Evolutionary conservation across 202 grass and related monocot genomes (phyloP).

Genomic region (Bolboschoenoplectus hybrid): DNA sequence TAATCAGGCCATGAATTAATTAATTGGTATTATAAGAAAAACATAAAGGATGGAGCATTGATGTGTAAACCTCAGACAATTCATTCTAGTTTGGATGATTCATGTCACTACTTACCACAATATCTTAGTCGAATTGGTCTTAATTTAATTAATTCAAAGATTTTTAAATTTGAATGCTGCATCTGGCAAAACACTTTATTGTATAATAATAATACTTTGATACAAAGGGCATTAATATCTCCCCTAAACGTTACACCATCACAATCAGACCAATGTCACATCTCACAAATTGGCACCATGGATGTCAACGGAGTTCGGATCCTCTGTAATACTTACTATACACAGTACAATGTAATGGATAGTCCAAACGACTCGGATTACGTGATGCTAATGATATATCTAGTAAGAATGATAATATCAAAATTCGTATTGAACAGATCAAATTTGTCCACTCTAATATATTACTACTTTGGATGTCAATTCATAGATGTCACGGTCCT

Average conservation of each 20-base stretch:
- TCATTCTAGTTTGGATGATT: neutral
- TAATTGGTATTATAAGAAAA: neutral
- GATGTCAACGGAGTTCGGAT: neutral
- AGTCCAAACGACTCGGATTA: too few relatives aligned
- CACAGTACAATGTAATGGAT: too few relatives aligned
- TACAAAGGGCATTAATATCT: neutral
- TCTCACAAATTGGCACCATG: constrained; percentile 1
- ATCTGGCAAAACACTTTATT: neutral
- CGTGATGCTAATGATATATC: too few relatives aligned
- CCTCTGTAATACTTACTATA: too few relatives aligned
- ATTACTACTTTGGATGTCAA: too few relatives aligned
- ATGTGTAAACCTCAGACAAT: constrained; percentile 1
- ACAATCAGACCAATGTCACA: neutral
- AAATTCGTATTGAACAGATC: too few relatives aligned
- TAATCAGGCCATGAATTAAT: neutral
- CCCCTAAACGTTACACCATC: neutral
- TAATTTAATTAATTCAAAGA: neutral
- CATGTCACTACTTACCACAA: constrained; percentile 16
- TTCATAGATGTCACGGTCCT: neutral
- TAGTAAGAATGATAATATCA: too few relatives aligned
- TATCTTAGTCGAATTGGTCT: constrained; percentile 9
- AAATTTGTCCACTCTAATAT: too few relatives aligned
- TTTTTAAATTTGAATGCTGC: neutral
- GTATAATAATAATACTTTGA: neutral
- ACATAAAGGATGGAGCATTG: neutral